These are phyloP conservation scores for Schoenoplectus tabernaemontani DNA, from an alignment of 202 grass and related monocot species.

Conservation along the genomic window DNA sequence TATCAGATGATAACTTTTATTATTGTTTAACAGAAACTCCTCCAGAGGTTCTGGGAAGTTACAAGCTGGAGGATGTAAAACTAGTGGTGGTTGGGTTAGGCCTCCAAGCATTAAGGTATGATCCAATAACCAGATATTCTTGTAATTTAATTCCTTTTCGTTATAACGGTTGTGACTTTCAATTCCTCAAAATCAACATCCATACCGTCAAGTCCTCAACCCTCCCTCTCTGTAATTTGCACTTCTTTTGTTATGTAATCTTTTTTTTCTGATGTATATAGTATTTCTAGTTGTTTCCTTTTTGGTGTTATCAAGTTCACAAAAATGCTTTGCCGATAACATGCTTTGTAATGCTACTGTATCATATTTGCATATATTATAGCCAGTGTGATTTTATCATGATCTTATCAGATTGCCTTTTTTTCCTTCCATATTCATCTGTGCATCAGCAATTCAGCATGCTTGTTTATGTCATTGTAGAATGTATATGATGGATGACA, in stretches of 20 bases:
- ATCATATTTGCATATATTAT: not conserved
- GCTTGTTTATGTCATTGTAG: constrained; percentile 28
- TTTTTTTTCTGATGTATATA: not conserved
- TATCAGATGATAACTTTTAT: constrained; percentile 13
- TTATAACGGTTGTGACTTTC: constrained; percentile 1
- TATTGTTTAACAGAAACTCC: constrained; percentile 46
- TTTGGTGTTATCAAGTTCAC: not conserved
- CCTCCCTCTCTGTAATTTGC: not conserved
- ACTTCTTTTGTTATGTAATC: constrained; percentile 11
- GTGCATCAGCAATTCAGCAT: not conserved
- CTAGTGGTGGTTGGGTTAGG: constrained; percentile 69
- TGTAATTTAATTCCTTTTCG: not conserved
- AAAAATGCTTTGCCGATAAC: not conserved
- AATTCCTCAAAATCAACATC: not conserved
- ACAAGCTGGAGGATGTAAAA: constrained; percentile 55
- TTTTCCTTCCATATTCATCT: not conserved
- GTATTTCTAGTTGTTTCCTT: not conserved
- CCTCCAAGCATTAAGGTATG: constrained; percentile 69
- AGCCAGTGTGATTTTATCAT: not conserved
- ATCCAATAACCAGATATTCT: not conserved
- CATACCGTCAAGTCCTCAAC: not conserved
- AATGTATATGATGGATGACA: constrained; percentile 53
- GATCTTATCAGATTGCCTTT: not conserved
- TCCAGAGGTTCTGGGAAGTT: constrained; percentile 55
- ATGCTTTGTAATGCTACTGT: not conserved